Evolutionary conservation across 805 yeast genomes (phyloP).

Genomic region (Saccharomyces cerevisiae): DNA sequence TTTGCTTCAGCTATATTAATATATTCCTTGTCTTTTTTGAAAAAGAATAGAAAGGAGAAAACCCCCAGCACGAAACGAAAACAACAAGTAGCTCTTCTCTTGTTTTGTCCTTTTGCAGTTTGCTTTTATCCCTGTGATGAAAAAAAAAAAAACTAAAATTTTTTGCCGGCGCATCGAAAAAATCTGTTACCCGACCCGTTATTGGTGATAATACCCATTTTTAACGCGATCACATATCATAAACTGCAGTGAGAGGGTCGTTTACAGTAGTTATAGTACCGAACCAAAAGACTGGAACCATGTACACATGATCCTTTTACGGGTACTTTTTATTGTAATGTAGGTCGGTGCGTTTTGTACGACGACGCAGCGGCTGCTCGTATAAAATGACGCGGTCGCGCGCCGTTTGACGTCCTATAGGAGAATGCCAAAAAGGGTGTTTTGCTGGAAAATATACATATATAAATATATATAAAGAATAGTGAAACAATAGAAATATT

Average conservation of each 20-base stretch:
- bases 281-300: neutral
- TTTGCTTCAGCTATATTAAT: slow-evolving; percentile 1
- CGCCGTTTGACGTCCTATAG: neutral
- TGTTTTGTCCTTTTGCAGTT: neutral
- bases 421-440: neutral
- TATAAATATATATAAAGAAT: neutral
- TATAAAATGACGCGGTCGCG: neutral
- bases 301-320: neutral
- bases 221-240: neutral
- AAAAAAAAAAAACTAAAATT: neutral
- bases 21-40: neutral
- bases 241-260: neutral
- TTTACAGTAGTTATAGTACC: neutral
- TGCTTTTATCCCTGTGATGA: neutral
- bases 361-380: neutral
- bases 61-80: neutral
- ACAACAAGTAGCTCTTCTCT: neutral
- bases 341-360: neutral
- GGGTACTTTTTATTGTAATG: neutral
- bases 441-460: neutral
- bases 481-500: no score
- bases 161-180: neutral
- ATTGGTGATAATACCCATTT: neutral
- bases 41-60: no score
- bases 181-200: neutral